These are phyloP conservation scores for Lentinula detonsa DNA, from an alignment of 768 basidiomycete genomes.

Conservation along the genomic window DNA sequence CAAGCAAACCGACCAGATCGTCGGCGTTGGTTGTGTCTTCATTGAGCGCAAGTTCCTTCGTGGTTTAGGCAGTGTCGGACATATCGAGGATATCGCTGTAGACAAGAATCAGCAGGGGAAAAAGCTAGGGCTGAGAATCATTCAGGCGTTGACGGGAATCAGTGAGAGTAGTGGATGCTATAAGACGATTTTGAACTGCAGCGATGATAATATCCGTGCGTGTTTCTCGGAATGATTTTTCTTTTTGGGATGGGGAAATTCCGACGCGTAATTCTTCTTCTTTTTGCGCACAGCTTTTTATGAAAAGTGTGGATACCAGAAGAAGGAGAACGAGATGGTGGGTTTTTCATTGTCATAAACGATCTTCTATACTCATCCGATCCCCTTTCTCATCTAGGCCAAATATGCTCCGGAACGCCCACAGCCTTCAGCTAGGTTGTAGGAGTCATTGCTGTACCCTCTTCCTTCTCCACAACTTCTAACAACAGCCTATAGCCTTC, in stretches of 20 bases:
- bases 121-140: conserved; percentile 83
- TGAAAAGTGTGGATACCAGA: conserved; percentile 88
- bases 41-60: conserved; percentile 94
- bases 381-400: conserved; percentile 28
- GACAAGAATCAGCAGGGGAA: conserved; percentile 84
- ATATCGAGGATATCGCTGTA: conserved; percentile 98
- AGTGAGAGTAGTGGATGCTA: conserved; percentile 81
- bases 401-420: conserved; percentile 50
- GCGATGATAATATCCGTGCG: conserved; percentile 85
- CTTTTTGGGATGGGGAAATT: background rate
- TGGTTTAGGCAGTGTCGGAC: conserved; percentile 80
- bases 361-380: background rate
- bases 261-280: conserved; percentile 1
- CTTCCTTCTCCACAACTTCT: background rate
- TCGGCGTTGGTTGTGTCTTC: conserved; percentile 79
- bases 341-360: conserved; percentile 9
- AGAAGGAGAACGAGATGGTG: conserved; percentile 95
- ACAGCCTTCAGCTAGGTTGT: background rate
- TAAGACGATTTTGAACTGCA: conserved; percentile 98
- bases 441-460: background rate
- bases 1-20: conserved; percentile 68
- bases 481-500: background rate
- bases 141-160: conserved; percentile 79
- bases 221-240: conserved; percentile 14
- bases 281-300: conserved; percentile 69